Conservation (phyloP, 352 stramenopile species). For the Phytophthora palmivora region DNA sequence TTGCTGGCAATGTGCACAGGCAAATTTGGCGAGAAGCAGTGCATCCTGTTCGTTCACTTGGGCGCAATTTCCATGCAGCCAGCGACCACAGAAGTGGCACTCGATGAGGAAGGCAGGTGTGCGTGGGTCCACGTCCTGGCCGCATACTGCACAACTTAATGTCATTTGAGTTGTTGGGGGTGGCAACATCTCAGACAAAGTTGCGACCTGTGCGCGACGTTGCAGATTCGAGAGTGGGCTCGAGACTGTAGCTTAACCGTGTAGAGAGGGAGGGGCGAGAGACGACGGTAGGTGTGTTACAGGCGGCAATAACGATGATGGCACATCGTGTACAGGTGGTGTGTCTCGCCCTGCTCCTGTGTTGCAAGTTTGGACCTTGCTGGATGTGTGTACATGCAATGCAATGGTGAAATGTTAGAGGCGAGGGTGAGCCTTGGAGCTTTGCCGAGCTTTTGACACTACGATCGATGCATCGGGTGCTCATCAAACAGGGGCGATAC, state of each 20-base stretch:
- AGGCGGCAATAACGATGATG: slow-evolving; percentile 18
- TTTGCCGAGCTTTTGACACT: slow-evolving; percentile 1
- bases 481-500: slow-evolving; percentile 13
- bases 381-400: slow-evolving; percentile 24
- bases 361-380: slow-evolving; percentile 1
- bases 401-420: slow-evolving; percentile 4
- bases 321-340: slow-evolving; percentile 15
- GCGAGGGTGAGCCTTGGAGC: neutral
- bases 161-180: neutral
- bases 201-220: slow-evolving; percentile 13
- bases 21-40: slow-evolving; percentile 64
- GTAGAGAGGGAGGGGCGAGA: slow-evolving; percentile 19
- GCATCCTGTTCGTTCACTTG: slow-evolving; percentile 64
- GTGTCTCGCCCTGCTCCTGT: slow-evolving; percentile 21
- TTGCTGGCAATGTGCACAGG: slow-evolving; percentile 45
- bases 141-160: slow-evolving; percentile 35
- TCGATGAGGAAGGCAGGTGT: slow-evolving; percentile 60
- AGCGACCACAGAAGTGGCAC: slow-evolving; percentile 72
- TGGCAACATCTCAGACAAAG: slow-evolving; percentile 13
- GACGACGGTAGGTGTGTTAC: slow-evolving; percentile 20
- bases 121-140: slow-evolving; percentile 37
- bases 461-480: too few species aligned
- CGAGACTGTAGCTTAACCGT: slow-evolving; percentile 9
- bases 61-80: slow-evolving; percentile 66
- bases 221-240: slow-evolving; percentile 27